phyloP scores from a whole-genome alignment of 805 yeast species.

The Myxozyma melibiosi region DNA sequence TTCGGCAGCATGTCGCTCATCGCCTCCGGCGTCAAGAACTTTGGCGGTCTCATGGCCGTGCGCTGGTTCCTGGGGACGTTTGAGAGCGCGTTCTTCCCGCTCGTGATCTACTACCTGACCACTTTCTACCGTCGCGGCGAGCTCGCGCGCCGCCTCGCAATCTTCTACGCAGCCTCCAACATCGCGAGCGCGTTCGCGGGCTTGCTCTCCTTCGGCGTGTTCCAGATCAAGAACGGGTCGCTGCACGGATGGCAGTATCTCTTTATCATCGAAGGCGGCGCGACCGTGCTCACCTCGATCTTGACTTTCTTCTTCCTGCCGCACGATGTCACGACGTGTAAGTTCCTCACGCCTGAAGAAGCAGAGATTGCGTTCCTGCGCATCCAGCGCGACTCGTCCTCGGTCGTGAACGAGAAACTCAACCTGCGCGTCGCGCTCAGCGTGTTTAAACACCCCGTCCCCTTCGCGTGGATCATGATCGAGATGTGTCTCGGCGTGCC shows the following conservation, averaged over 20 bases:
- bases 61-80: conserved; percentile 55
- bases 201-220: conserved; percentile 54
- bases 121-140: conserved; percentile 53
- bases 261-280: conserved; percentile 60
- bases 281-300: conserved; percentile 58
- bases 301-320: conserved; percentile 54
- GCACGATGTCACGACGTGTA: conserved; percentile 53
- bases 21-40: conserved; percentile 47
- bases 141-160: conserved; percentile 52
- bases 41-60: conserved; percentile 49
- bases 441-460: conserved; percentile 18
- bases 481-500: conserved; percentile 21
- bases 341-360: conserved; percentile 57
- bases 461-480: conserved; percentile 6
- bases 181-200: conserved; percentile 64
- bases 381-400: conserved; percentile 64
- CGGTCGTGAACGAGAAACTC: conserved; percentile 43
- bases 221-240: conserved; percentile 46
- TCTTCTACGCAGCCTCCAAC: conserved; percentile 56
- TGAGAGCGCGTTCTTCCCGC: conserved; percentile 51
- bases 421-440: conserved; percentile 47
- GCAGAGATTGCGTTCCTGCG: conserved; percentile 60
- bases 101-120: conserved; percentile 47
- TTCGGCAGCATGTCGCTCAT: conserved; percentile 50
- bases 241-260: conserved; percentile 64